Conservation (phyloP, 2,329 filamentous ascomycete species). For the Lachnellula suecica region DNA sequence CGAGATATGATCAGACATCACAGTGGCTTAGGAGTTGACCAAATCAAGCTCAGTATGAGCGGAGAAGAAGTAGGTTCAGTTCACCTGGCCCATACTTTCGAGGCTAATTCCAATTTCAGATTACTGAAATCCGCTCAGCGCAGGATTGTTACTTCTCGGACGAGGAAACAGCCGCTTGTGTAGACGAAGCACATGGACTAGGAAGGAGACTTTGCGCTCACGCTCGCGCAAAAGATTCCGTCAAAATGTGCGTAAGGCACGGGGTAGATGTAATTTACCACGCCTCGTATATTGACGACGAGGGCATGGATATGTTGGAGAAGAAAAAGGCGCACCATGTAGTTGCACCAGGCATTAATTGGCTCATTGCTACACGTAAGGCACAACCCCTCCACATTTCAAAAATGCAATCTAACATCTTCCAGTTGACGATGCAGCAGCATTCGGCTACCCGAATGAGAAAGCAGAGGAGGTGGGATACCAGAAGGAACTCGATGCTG, state of each 20-base stretch:
- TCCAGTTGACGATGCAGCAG: conserved; percentile 19
- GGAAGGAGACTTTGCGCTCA: conserved; percentile 42
- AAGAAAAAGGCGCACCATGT: conserved; percentile 38
- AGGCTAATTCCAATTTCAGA: conserved; percentile 5
- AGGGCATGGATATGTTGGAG: conserved; percentile 39
- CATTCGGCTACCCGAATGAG: conserved; percentile 40
- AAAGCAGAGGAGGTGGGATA: conserved; percentile 44
- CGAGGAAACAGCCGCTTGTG: conserved; percentile 45
- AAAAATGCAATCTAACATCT: not conserved
- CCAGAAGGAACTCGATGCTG: conserved; percentile 39
- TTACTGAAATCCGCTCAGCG: conserved; percentile 34
- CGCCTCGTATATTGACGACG: conserved; percentile 42
- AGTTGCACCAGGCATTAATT: conserved; percentile 42
- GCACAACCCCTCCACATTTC: not conserved
- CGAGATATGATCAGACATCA: conserved; percentile 38
- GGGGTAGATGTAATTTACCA: conserved; percentile 48
- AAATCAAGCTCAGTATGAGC: conserved; percentile 44
- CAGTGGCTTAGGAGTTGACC: conserved; percentile 39
- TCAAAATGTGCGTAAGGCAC: conserved; percentile 42
- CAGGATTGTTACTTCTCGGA: conserved; percentile 45
- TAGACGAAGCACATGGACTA: conserved; percentile 42
- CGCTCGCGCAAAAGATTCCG: conserved; percentile 41
- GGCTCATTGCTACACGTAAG: conserved; percentile 36
- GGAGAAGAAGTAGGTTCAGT: conserved; percentile 23
- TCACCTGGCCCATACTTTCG: not conserved